Evolutionary conservation across 306 rosid species (phyloP).

Genomic region (Medicago lupulina): DNA sequence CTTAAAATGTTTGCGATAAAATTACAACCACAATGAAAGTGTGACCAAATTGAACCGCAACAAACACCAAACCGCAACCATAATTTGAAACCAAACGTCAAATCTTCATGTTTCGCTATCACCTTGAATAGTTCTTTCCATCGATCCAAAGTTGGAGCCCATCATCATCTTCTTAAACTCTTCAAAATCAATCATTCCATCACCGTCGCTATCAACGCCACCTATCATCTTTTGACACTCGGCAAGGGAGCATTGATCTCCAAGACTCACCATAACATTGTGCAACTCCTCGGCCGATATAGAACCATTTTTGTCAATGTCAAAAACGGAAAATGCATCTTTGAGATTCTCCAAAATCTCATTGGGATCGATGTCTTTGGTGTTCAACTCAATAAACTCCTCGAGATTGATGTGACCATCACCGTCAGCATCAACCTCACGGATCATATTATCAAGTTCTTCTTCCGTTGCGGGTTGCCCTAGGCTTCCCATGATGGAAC

Average conservation of each 20-base stretch:
- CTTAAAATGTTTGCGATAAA: neutral
- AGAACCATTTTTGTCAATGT: constrained; percentile 82
- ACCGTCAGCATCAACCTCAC: constrained; percentile 74
- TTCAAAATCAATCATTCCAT: constrained; percentile 85
- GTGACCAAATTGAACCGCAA: neutral
- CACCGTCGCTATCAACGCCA: constrained; percentile 84
- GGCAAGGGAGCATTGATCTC: constrained; percentile 77
- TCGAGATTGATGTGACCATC: constrained; percentile 80
- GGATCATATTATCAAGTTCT: constrained; percentile 47
- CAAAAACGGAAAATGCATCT: constrained; percentile 88
- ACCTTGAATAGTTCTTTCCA: neutral
- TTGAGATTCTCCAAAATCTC: constrained; percentile 78
- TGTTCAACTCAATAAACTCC: constrained; percentile 83
- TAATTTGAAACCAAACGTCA: neutral
- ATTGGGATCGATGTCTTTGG: constrained; percentile 74
- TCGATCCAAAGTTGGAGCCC: constrained; percentile 55
- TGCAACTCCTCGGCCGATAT: constrained; percentile 86
- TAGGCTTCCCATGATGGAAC: constrained; percentile 71
- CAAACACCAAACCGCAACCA: neutral
- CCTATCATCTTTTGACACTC: constrained; percentile 87
- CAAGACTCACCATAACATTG: constrained; percentile 73
- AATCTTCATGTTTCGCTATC: constrained; percentile 13
- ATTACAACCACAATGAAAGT: neutral
- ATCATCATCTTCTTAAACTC: constrained; percentile 92
- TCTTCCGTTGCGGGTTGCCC: constrained; percentile 71